Conservation (phyloP, 306 rosid species). For the Chamaecrista fasciculata region DNA sequence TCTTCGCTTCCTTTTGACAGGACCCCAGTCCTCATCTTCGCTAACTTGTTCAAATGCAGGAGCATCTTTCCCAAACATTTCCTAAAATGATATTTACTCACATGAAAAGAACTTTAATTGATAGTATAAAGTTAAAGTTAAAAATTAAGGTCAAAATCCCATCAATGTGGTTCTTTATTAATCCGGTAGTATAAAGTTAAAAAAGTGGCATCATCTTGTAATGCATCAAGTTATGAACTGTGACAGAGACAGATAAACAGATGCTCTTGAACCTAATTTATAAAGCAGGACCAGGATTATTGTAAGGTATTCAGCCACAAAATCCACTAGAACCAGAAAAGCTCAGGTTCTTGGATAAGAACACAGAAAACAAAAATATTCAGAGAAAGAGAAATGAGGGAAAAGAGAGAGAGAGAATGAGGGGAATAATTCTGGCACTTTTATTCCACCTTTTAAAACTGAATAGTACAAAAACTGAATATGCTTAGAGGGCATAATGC, state of each 20-base stretch:
- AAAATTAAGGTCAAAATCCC: too few relatives aligned
- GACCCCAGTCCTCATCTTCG: constrained; percentile 98
- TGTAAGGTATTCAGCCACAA: too few relatives aligned
- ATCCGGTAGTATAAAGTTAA: constrained; percentile 1
- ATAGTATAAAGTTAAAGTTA: constrained; percentile 9
- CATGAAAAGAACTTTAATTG: constrained; percentile 6
- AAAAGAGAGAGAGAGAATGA: too few relatives aligned
- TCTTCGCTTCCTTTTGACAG: constrained; percentile 63
- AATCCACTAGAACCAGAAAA: too few relatives aligned
- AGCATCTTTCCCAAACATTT: constrained; percentile 93
- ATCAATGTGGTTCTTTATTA: not conserved
- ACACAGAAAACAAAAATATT: too few relatives aligned
- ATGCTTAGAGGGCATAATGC: too few relatives aligned
- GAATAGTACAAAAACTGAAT: too few relatives aligned
- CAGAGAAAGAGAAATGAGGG: too few relatives aligned
- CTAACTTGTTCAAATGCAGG: constrained; percentile 62
- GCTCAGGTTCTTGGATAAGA: too few relatives aligned
- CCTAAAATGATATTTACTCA: constrained; percentile 39
- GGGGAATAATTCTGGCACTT: too few relatives aligned
- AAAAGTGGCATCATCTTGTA: not conserved
- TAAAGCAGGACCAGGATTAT: not conserved
- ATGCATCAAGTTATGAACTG: not conserved
- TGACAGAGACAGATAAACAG: not conserved
- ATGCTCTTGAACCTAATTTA: not conserved
- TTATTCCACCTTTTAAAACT: too few relatives aligned